Percentiles rank a stretch among this genome's conserved stretches.
These are phyloP conservation scores for Cucumis cinereus DNA, from an alignment of 306 rosid species.

Conservation along the genomic window DNA sequence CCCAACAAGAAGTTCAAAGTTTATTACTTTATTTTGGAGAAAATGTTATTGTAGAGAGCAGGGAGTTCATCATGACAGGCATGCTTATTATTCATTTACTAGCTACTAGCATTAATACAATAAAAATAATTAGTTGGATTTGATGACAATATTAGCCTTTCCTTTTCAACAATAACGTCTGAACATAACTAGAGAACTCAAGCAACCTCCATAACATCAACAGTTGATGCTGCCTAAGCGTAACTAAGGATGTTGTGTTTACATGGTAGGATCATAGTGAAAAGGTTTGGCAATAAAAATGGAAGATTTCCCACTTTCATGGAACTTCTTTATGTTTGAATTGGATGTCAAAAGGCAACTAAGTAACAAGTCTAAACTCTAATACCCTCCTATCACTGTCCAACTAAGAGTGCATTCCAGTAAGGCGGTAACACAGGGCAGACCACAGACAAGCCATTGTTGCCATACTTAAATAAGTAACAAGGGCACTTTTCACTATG, in stretches of 20 bases:
- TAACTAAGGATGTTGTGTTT: not conserved
- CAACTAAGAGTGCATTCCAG: not conserved
- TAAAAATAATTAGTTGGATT: not conserved
- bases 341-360: not conserved
- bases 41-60: not conserved
- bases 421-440: not conserved
- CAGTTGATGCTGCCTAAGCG: not conserved
- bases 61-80: not conserved
- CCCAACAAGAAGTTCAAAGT: not conserved
- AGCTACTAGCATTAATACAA: not conserved
- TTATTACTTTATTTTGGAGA: not conserved
- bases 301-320: not conserved
- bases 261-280: not conserved
- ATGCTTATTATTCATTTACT: not conserved
- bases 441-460: not conserved
- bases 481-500: not conserved
- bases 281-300: not conserved
- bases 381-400: not conserved
- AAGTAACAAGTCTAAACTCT: not conserved
- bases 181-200: not conserved
- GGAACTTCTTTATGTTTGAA: not conserved
- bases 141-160: not conserved
- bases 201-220: not conserved
- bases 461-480: not conserved
- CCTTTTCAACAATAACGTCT: not conserved